Percentiles rank a stretch among this genome's conserved stretches.
phyloP scores from a whole-genome alignment of 139 green algal genomes.

The Chlorella sp. region DNA sequence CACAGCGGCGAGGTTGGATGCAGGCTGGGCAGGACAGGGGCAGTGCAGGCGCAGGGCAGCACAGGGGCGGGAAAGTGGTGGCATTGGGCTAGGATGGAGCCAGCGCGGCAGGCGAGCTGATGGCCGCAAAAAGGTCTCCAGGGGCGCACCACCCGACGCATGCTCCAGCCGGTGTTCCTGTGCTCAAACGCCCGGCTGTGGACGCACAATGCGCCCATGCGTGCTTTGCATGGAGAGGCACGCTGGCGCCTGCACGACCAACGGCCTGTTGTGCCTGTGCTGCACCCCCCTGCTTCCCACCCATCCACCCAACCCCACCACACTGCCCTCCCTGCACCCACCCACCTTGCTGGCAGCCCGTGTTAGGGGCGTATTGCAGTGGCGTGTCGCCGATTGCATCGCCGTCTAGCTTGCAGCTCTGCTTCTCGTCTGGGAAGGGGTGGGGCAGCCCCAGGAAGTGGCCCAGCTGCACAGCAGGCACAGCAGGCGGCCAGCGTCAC shows the following conservation, averaged over 20 bases:
- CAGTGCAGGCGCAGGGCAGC: not conserved
- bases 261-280: not conserved
- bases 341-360: conserved; percentile 12
- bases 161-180: too few relatives aligned
- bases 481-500: not conserved
- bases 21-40: too few relatives aligned
- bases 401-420: conserved; percentile 39
- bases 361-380: conserved; percentile 20
- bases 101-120: not conserved
- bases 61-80: not conserved
- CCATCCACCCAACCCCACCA: not conserved
- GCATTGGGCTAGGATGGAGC: too few relatives aligned
- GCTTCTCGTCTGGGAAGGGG: conserved; percentile 34
- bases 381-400: conserved; percentile 43
- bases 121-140: not conserved
- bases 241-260: not conserved
- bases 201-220: not conserved
- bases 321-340: not conserved
- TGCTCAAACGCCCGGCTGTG: not conserved
- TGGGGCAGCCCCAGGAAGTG: conserved; percentile 48
- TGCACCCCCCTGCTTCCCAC: not conserved
- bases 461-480: conserved; percentile 10
- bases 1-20: not conserved
- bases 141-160: too few relatives aligned
- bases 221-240: not conserved